These are phyloP conservation scores for Thelonectria rubi DNA, from an alignment of 2,329 filamentous ascomycete species.

Conservation along the genomic window DNA sequence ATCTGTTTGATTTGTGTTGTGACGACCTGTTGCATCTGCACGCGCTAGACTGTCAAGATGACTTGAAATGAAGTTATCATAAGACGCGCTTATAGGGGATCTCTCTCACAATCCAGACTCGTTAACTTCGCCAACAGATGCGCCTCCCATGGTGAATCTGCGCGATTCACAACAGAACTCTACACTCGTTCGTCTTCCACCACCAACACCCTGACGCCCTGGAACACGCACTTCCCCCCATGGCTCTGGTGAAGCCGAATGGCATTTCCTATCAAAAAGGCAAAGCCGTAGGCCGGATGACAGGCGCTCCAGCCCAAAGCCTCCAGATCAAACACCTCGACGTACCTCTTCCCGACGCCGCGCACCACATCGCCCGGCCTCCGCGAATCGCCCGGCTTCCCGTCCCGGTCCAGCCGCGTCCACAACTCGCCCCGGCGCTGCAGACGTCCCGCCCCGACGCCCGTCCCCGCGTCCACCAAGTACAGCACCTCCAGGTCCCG, in stretches of 20 bases:
- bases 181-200: slow-evolving; percentile 35
- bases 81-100: too few species aligned
- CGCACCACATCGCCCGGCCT: slow-evolving; percentile 43
- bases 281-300: slow-evolving; percentile 46
- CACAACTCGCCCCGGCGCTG: slow-evolving; percentile 36
- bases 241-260: slow-evolving; percentile 45
- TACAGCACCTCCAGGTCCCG: slow-evolving; percentile 44
- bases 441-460: slow-evolving; percentile 28
- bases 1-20: slow-evolving; percentile 6
- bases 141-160: too few species aligned
- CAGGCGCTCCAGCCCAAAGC: slow-evolving; percentile 43
- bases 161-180: too few species aligned
- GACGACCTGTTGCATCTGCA: slow-evolving; percentile 1
- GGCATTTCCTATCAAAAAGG: slow-evolving; percentile 40
- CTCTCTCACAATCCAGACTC: too few species aligned
- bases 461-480: slow-evolving; percentile 43
- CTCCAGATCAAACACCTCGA: slow-evolving; percentile 46
- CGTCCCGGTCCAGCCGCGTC: slow-evolving; percentile 33
- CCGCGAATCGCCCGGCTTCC: slow-evolving; percentile 17
- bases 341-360: slow-evolving; percentile 44
- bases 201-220: slow-evolving; percentile 41
- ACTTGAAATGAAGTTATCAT: too few species aligned
- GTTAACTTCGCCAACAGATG: too few species aligned
- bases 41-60: too few species aligned
- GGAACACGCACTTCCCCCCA: slow-evolving; percentile 31